A percentile compares a stretch with the other conserved stretches of the same genome.
These are phyloP conservation scores for Pleurotus platypus DNA, from an alignment of 768 basidiomycete genomes.

Conservation along the genomic window DNA sequence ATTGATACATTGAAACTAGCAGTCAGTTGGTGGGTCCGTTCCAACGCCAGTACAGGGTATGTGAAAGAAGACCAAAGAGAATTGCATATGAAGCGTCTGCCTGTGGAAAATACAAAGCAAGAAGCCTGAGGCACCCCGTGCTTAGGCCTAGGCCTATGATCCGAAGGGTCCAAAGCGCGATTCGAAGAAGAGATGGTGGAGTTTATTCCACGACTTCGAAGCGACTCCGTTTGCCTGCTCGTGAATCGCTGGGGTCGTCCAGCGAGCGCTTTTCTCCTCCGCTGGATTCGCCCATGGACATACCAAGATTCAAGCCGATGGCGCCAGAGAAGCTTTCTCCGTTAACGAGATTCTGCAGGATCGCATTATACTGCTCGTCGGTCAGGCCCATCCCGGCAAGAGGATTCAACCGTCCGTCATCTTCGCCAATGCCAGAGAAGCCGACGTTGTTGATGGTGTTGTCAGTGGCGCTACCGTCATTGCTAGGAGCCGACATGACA, in stretches of 20 bases:
- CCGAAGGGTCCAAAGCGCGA: background rate
- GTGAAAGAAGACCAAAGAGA: background rate
- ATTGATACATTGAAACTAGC: slow-evolving; percentile 5
- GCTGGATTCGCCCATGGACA: slow-evolving; percentile 15
- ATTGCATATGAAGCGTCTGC: background rate
- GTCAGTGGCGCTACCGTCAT: slow-evolving; percentile 9
- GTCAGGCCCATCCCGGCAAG: slow-evolving; percentile 84
- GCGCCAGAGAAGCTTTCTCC: slow-evolving; percentile 47
- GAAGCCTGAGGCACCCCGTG: too few relatives aligned
- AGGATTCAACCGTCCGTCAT: slow-evolving; percentile 70
- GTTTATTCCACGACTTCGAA: slow-evolving; percentile 58
- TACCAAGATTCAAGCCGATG: slow-evolving; percentile 12
- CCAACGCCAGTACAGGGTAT: slow-evolving; percentile 4
- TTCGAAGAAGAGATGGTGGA: background rate
- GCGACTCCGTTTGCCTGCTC: slow-evolving; percentile 53
- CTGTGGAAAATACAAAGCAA: background rate
- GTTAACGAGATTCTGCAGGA: slow-evolving; percentile 69
- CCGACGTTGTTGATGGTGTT: slow-evolving; percentile 15
- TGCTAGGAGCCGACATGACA: slow-evolving; percentile 9
- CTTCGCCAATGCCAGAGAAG: slow-evolving; percentile 25
- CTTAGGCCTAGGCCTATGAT: too few relatives aligned
- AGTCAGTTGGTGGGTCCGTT: background rate
- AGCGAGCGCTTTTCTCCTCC: slow-evolving; percentile 29
- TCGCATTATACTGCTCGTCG: slow-evolving; percentile 83
- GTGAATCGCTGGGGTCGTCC: slow-evolving; percentile 34